phyloP scores from a whole-genome alignment of 176 grass and related monocot species.

The Carex kokanica region DNA sequence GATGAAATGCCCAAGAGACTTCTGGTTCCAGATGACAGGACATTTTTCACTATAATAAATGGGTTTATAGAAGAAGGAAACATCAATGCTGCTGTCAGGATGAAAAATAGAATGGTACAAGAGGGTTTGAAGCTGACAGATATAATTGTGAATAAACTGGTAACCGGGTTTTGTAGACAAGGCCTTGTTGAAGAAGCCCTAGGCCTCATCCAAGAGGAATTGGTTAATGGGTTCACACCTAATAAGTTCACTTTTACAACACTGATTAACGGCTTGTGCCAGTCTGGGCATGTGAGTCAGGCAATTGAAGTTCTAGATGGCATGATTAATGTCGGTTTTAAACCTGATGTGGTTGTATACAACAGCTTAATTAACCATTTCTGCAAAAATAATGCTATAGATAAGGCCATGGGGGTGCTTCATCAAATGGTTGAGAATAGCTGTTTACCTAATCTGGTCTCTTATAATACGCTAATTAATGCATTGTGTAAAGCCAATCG shows the following conservation, averaged over 20 bases:
- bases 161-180: constrained; percentile 63
- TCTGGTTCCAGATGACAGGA: constrained; percentile 45
- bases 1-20: constrained; percentile 57
- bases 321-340: constrained; percentile 63
- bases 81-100: constrained; percentile 50
- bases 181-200: constrained; percentile 64
- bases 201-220: constrained; percentile 47
- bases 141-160: constrained; percentile 56
- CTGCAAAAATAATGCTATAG: constrained; percentile 50
- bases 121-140: constrained; percentile 42
- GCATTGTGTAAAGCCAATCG: too few relatives aligned
- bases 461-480: constrained; percentile 69
- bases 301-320: constrained; percentile 63
- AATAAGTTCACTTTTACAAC: too few relatives aligned
- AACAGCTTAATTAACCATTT: constrained; percentile 53
- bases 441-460: constrained; percentile 62
- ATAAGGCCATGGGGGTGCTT: constrained; percentile 54
- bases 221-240: constrained; percentile 46
- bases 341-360: constrained; percentile 66
- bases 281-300: constrained; percentile 46
- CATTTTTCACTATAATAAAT: constrained; percentile 28
- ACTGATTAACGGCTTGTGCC: neutral
- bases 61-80: constrained; percentile 44
- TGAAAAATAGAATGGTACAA: constrained; percentile 59
- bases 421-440: constrained; percentile 57